A percentile compares a stretch with the other conserved stretches of the same genome.
Conservation (phyloP, 208 protist genomes). For the Leishmania gerbilli region DNA sequence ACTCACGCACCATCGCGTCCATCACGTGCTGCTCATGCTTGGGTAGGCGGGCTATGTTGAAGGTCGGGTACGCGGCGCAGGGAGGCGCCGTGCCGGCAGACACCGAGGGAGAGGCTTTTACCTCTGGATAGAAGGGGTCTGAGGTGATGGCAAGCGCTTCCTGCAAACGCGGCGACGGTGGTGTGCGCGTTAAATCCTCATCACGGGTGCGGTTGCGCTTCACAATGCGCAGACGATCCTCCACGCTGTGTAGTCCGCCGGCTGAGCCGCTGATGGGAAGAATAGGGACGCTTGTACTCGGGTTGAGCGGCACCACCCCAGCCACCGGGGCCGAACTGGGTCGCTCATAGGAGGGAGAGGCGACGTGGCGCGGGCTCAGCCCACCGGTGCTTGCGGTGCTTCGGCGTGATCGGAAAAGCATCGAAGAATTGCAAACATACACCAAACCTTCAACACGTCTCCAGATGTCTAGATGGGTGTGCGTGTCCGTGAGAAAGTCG, state of each 20-base stretch:
- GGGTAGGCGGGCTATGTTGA: conserved; percentile 46
- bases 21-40: conserved; percentile 80
- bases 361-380: conserved; percentile 15
- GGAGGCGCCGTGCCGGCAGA: conserved; percentile 36
- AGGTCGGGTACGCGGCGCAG: conserved; percentile 67
- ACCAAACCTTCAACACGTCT: neutral
- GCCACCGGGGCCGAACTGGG: conserved; percentile 40
- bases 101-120: neutral
- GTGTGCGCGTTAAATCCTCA: conserved; percentile 1
- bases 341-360: conserved; percentile 28
- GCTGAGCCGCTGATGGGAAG: neutral
- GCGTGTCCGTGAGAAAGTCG: neutral
- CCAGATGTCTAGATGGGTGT: neutral
- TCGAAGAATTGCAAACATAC: neutral
- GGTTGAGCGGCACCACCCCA: conserved; percentile 10
- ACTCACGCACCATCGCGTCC: conserved; percentile 67
- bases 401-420: conserved; percentile 44
- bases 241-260: conserved; percentile 40
- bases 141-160: neutral
- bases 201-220: conserved; percentile 56
- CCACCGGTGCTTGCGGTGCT: conserved; percentile 6
- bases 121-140: neutral
- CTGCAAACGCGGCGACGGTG: conserved; percentile 1
- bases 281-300: conserved; percentile 13
- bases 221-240: conserved; percentile 77